phyloP scores from a whole-genome alignment of 1,284 basidiomycete species.

The Butyriboletus appendiculatus region DNA sequence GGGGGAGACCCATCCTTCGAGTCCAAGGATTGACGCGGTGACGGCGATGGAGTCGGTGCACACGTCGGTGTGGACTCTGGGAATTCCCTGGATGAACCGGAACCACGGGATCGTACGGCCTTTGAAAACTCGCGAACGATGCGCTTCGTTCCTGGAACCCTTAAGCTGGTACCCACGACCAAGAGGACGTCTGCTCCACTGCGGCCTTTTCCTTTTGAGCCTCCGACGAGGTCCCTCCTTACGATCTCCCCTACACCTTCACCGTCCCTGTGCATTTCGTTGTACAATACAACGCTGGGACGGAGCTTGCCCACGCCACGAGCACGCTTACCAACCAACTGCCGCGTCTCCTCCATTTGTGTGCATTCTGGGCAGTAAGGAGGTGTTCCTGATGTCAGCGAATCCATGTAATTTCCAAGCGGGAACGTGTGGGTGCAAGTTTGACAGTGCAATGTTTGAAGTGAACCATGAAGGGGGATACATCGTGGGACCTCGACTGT shows the following conservation, averaged over 20 bases:
- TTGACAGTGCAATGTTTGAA: slow-evolving; percentile 80
- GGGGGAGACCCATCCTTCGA: slow-evolving; percentile 49
- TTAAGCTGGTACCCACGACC: slow-evolving; percentile 89
- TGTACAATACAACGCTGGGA: slow-evolving; percentile 90
- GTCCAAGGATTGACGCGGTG: slow-evolving; percentile 40
- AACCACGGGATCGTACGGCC: slow-evolving; percentile 59
- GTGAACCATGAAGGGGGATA: slow-evolving; percentile 89
- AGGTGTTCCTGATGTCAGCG: slow-evolving; percentile 59
- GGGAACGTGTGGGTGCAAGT: slow-evolving; percentile 76
- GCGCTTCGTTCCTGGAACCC: slow-evolving; percentile 90
- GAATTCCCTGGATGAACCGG: slow-evolving; percentile 27
- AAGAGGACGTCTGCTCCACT: slow-evolving; percentile 82
- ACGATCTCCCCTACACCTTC: slow-evolving; percentile 85
- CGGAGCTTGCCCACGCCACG: slow-evolving; percentile 82
- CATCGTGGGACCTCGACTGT: slow-evolving; percentile 66
- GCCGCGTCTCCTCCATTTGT: slow-evolving; percentile 67
- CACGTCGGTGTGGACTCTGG: slow-evolving; percentile 22
- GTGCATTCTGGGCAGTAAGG: slow-evolving; percentile 83
- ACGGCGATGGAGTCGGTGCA: slow-evolving; percentile 42
- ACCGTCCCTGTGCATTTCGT: slow-evolving; percentile 86
- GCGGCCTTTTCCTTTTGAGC: slow-evolving; percentile 61
- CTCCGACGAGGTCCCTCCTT: slow-evolving; percentile 72
- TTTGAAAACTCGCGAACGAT: slow-evolving; percentile 92
- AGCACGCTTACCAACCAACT: slow-evolving; percentile 77
- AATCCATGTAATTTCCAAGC: slow-evolving; percentile 58